Evolutionary conservation across 2,329 filamentous ascomycete genomes (phyloP), one percentile per base, ranked within the genome.

Genomic region (Botrytis tulipae): DNA sequence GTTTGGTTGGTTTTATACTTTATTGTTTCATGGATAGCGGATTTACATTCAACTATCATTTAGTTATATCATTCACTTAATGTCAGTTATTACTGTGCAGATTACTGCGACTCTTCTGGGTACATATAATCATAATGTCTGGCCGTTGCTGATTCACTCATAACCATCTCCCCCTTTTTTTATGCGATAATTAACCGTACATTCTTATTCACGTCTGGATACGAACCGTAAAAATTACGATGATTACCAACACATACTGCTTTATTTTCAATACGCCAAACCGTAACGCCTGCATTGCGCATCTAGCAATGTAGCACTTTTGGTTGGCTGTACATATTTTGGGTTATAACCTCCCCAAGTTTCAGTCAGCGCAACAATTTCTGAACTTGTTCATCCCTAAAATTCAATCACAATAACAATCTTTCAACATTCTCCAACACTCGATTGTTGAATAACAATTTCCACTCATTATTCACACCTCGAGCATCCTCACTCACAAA

Each of bases 81-180:
- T n/a, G 2, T 6, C 14, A 29, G 4, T 10, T 12, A 4, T 12
- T 37, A 10, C 29, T 16, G 20, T n/a, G 9, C 18, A 1, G 10
- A 9, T n/a, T n/a, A 1, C 0, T 22, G 32, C 2, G 20, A 14
- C 8, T 12, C 2, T 3, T 29, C 4, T 14, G 8, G 1, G 16
- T 18, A 29, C 16, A 51, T 4, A n/a, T 0, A 40, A 0, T 0
- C n/a, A 7, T 6, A 12, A 29, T 37, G 6, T 1, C 8, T 40
- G 3, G 1, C 16, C 29, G 4, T 54, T n/a, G 12, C 5, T 67
- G 16, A 51, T 37, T 51, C 42, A 54, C 35, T 18, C 32, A 18
- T 14, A 6, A 6, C 12, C 46, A 40, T 40, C 16, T 40, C 46
- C n/a, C 48, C 22, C 22, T 9, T 22, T 66, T 66, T n/a, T 20